Conservation (phyloP, 768 basidiomycete species). For the Xanthoconium purpureum region DNA sequence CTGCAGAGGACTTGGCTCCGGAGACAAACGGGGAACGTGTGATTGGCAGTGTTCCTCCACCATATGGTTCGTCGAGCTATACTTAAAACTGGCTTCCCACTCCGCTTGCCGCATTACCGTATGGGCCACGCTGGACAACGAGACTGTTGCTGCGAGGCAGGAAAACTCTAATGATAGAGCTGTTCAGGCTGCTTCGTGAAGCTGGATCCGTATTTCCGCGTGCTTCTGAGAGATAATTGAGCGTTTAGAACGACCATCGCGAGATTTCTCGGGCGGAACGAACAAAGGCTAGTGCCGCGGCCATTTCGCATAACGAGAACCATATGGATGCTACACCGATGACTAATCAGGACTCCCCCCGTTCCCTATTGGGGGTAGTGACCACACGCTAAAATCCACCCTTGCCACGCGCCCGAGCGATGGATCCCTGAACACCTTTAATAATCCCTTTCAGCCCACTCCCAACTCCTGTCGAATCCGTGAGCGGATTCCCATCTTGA, state of each 20-base stretch:
- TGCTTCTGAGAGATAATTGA: not conserved
- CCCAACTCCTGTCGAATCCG: constrained; percentile 38
- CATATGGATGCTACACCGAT: constrained; percentile 7
- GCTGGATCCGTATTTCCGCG: not conserved
- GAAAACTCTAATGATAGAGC: not conserved
- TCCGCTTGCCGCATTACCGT: constrained; percentile 21
- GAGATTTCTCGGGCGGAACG: constrained; percentile 1
- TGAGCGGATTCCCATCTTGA: constrained; percentile 38
- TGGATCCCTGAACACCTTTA: constrained; percentile 42
- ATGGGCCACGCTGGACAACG: constrained; percentile 5
- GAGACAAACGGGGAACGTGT: constrained; percentile 20
- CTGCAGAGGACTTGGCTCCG: not conserved
- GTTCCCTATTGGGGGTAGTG: too few species aligned
- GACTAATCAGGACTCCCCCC: constrained; percentile 11
- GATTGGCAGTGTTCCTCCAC: constrained; percentile 13
- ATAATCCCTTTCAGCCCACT: constrained; percentile 38
- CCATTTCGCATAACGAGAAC: not conserved
- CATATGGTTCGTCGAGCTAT: constrained; percentile 32
- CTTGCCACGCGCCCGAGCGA: constrained; percentile 41
- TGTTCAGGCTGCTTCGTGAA: not conserved
- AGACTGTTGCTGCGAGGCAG: not conserved
- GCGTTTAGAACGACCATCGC: not conserved
- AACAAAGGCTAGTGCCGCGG: not conserved
- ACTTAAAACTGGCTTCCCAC: constrained; percentile 35
- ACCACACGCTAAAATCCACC: constrained; percentile 34